Percentiles rank a stretch among this genome's conserved stretches.
Evolutionary conservation across 495 filamentous ascomycete genomes (phyloP).

Genomic region (Hyaloscypha bicolor): DNA sequence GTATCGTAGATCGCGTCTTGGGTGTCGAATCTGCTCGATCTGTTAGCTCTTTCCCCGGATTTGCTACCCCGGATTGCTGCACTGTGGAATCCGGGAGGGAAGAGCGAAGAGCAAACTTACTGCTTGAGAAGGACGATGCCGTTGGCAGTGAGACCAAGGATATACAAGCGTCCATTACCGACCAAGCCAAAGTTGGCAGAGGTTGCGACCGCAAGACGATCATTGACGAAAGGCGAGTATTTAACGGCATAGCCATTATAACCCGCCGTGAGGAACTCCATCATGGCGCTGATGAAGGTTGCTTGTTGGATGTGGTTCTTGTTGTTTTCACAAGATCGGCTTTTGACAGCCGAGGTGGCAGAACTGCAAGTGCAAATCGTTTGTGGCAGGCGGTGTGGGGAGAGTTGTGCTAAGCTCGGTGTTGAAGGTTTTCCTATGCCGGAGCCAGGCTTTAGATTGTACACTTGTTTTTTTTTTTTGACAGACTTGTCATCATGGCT

Average conservation of each 20-base stretch:
- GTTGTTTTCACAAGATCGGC: not conserved
- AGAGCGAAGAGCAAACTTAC: conserved; percentile 37
- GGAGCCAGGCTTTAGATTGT: no score
- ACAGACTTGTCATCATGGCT: no score
- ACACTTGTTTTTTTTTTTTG: no score
- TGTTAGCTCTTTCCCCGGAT: not conserved
- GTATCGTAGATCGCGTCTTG: conserved; percentile 95
- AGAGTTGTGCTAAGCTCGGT: not conserved
- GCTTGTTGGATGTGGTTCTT: not conserved
- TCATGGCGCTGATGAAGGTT: conserved; percentile 54
- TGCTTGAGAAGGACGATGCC: conserved; percentile 84
- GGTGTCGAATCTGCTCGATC: conserved; percentile 73
- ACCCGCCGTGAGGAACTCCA: conserved; percentile 89
- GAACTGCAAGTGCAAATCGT: not conserved
- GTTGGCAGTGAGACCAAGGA: conserved; percentile 75
- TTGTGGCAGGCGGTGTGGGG: not conserved
- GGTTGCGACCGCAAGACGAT: conserved; percentile 81
- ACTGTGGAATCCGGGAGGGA: conserved; percentile 1
- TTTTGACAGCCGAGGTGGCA: not conserved
- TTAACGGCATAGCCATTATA: conserved; percentile 95
- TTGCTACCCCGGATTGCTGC: conserved; percentile 6
- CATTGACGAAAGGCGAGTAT: conserved; percentile 98
- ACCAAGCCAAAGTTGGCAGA: conserved; percentile 95
- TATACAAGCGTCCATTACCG: conserved; percentile 87
- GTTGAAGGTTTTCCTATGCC: not conserved